phyloP scores from a whole-genome alignment of 768 basidiomycete species.

The Strobilomyces dryophilus region DNA sequence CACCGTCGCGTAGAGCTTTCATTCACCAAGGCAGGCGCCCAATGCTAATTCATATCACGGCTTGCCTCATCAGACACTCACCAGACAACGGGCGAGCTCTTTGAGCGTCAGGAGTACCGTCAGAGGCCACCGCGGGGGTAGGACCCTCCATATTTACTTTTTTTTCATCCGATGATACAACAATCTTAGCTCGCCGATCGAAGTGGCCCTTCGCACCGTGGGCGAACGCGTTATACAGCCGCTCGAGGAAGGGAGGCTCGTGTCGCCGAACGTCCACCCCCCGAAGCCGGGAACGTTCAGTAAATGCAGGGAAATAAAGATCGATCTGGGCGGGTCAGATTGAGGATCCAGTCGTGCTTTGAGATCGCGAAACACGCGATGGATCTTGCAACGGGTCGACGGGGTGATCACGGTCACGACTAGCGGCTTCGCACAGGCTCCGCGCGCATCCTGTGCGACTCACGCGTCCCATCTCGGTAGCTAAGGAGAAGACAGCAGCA shows the following conservation, averaged over 20 bases:
- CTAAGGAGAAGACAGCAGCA: too few species aligned
- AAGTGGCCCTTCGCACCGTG: constrained; percentile 1
- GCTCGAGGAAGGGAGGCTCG: neutral
- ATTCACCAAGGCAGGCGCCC: too few species aligned
- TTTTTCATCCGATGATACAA: neutral
- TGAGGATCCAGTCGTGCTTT: constrained; percentile 14
- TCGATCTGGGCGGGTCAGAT: constrained; percentile 10
- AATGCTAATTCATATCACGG: too few species aligned
- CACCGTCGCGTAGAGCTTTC: too few species aligned
- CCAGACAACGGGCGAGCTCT: too few species aligned
- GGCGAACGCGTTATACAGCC: neutral
- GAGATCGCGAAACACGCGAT: constrained; percentile 10
- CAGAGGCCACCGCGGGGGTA: too few species aligned
- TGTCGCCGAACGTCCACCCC: constrained; percentile 10
- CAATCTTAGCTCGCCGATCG: constrained; percentile 2
- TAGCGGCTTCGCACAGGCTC: neutral
- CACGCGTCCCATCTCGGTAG: neutral
- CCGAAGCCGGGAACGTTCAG: constrained; percentile 15
- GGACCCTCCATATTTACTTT: too few species aligned
- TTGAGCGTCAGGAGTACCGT: too few species aligned
- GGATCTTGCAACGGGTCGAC: constrained; percentile 12
- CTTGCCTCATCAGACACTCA: too few species aligned
- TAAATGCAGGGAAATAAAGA: constrained; percentile 8
- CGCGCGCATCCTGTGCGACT: too few species aligned
- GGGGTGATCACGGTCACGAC: neutral